Base-by-base conservation (phyloP, 148 eudicot genomes). In the Mesembryanthemum crystallinum region DNA sequence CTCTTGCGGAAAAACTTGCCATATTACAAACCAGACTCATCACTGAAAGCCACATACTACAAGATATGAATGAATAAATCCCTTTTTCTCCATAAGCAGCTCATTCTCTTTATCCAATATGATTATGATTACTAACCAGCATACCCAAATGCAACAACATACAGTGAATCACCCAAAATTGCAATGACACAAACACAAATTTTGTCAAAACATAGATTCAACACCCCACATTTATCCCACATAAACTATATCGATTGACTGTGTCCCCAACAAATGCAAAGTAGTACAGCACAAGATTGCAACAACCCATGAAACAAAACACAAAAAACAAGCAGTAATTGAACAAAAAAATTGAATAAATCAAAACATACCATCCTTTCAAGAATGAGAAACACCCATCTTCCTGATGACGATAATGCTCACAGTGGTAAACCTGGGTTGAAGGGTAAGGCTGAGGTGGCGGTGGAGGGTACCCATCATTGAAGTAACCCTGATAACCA, bases 401-500 rank as follows among this genome's bases (percentile, higher is more conserved):
- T 1, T 85, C 69, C 3, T 75, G 67, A 77, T 80, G 71, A 20
- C 84, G 81, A 71, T 83, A 67, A 66, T 89, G 91, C 10, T 85
- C 86, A 78, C 83, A 85, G 35, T 86, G 89, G 75, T 87, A 79
- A 32, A 78, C 81, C 66, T 84, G 88, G 60, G 77, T 74, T 55
- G 84, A 75, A 20, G 79, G 89, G 14, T 80, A 82, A 2, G 77
- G 84, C 3, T 88, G 90, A 0, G 89, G 92, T 0, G 91, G 89
- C 0, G 86, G 87, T 1, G 84, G 88, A 59, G 87, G 87, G 59
- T 78, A 86, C 24, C 86, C 89, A 67, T 83, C 85, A 79, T 77
- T 83, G 76, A 88, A 90, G 70, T 90, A 90, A 1, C 88, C 86
- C 82, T 85, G 88, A 72, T 85, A 85, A 24, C 85, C 87, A 47